Percentiles rank a stretch among this genome's conserved stretches.
Conservation (phyloP, 1,139 yeast species). For the Pichia sp. region DNA sequence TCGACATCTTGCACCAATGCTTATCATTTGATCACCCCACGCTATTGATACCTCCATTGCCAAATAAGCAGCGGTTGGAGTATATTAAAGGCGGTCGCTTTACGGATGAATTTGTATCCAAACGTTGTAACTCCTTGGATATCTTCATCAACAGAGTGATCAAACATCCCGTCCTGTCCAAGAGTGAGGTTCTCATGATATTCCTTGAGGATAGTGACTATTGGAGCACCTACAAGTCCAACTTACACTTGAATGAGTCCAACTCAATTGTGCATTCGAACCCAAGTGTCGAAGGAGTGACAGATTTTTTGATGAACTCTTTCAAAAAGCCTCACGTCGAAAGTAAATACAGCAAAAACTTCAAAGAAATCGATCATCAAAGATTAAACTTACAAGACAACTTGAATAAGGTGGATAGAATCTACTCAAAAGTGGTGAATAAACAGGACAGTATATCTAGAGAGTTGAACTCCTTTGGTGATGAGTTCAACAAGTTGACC, state of each 20-base stretch:
- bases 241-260: constrained; percentile 33
- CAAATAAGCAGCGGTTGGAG: constrained; percentile 86
- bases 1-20: constrained; percentile 71
- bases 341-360: constrained; percentile 70
- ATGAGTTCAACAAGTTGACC: constrained; percentile 66
- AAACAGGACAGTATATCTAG: constrained; percentile 67
- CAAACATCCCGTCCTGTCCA: constrained; percentile 65
- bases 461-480: constrained; percentile 69
- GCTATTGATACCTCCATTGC: constrained; percentile 85
- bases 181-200: constrained; percentile 66
- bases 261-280: constrained; percentile 14
- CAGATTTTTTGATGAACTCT: constrained; percentile 89
- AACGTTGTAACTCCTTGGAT: constrained; percentile 78
- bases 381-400: constrained; percentile 83
- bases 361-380: constrained; percentile 76
- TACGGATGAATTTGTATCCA: constrained; percentile 60
- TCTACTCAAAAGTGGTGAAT: constrained; percentile 67
- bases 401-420: constrained; percentile 69
- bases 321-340: constrained; percentile 65
- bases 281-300: constrained; percentile 49
- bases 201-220: constrained; percentile 72
- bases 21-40: constrained; percentile 77
- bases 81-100: constrained; percentile 85
- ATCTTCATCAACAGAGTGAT: constrained; percentile 71
- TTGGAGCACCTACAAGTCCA: constrained; percentile 76